Evolutionary conservation across 2,329 filamentous ascomycete species (phyloP).

Genomic region (Aspergillus ustus): DNA sequence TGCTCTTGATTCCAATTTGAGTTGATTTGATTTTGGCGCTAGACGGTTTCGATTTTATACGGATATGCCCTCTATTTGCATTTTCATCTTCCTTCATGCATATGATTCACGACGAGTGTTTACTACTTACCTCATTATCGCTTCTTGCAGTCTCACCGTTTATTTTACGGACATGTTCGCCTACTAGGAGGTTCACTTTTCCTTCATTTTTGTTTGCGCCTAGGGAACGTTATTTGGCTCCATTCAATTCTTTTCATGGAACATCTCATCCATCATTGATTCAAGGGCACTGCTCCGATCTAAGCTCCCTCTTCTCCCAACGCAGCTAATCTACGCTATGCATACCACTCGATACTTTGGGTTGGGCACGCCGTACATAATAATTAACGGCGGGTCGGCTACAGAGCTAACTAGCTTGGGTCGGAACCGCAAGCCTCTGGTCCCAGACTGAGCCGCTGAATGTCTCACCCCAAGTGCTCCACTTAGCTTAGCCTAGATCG

Average conservation of each 20-base stretch:
- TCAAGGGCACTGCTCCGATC: background rate
- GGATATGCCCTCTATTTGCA: constrained; percentile 5
- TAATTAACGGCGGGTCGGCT: too few species aligned
- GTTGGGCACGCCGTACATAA: too few species aligned
- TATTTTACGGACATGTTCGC: background rate
- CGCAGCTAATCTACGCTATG: background rate
- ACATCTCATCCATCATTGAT: background rate
- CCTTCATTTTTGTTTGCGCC: background rate
- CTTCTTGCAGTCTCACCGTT: background rate
- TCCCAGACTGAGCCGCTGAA: too few species aligned
- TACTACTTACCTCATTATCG: background rate
- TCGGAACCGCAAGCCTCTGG: too few species aligned
- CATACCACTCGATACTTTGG: background rate
- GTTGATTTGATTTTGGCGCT: constrained; percentile 17
- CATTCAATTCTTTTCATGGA: background rate
- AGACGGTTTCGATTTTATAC: constrained; percentile 19
- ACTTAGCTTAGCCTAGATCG: too few species aligned
- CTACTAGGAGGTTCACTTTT: background rate
- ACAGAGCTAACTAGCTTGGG: too few species aligned
- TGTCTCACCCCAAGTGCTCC: too few species aligned
- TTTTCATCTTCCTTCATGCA: background rate
- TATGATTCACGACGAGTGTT: background rate
- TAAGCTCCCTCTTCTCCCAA: background rate
- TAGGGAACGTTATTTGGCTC: background rate
- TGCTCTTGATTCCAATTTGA: constrained; percentile 3